phyloP scores from a whole-genome alignment of 345 rosid species.

The Acer yangbiense region DNA sequence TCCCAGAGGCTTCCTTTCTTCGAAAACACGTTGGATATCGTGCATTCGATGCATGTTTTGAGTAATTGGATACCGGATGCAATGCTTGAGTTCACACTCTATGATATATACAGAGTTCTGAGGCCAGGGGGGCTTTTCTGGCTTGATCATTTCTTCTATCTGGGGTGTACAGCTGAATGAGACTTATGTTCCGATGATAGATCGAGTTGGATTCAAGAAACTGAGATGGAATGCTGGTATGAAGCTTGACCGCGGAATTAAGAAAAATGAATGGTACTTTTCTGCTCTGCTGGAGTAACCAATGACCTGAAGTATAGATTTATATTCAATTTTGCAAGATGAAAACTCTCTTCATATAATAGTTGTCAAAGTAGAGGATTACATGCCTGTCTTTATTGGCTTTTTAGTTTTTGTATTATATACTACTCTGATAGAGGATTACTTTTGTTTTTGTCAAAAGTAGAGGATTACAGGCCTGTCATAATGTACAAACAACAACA shows the following conservation, averaged over 20 bases:
- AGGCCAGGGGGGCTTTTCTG: constrained; percentile 61
- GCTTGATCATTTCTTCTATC: constrained; percentile 60
- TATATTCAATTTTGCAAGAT: not conserved
- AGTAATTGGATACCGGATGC: constrained; percentile 54
- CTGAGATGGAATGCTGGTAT: constrained; percentile 46
- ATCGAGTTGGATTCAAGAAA: constrained; percentile 14
- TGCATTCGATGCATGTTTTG: constrained; percentile 54
- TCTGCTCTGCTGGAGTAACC: constrained; percentile 56
- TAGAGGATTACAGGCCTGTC: too few relatives aligned
- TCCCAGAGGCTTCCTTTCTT: constrained; percentile 60
- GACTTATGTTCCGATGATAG: too few relatives aligned
- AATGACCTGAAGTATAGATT: constrained; percentile 23
- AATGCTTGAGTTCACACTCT: constrained; percentile 47
- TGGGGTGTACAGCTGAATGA: constrained; percentile 12
- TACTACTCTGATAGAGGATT: too few relatives aligned
- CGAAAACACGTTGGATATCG: constrained; percentile 53
- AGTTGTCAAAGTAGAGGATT: too few relatives aligned
- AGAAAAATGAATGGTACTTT: constrained; percentile 48
- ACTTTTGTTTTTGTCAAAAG: too few relatives aligned
- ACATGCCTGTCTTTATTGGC: too few relatives aligned
- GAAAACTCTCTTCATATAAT: not conserved
- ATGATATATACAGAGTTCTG: constrained; percentile 49
- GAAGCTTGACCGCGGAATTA: constrained; percentile 39
- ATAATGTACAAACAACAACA: too few relatives aligned
- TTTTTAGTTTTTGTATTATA: not conserved